Evolutionary conservation across 2,329 filamentous ascomycete species (phyloP).

Genomic region (Pseudocercospora ulei): DNA sequence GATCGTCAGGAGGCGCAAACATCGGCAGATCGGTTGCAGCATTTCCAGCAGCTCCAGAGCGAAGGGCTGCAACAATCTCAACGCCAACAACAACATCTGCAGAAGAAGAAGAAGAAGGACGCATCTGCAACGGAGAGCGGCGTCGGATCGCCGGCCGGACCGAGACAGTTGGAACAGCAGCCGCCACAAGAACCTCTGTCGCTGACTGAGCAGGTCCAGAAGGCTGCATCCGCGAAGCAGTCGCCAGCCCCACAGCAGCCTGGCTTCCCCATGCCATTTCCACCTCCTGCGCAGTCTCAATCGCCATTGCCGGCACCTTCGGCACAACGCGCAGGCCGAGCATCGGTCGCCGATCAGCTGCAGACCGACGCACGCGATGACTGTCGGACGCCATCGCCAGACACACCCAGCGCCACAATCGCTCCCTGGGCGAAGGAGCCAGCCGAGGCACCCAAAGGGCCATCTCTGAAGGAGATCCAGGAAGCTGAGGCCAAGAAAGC

Average conservation of each 20-base stretch:
- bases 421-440: constrained; percentile 93
- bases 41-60: constrained; percentile 69
- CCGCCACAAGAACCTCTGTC: constrained; percentile 51
- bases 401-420: constrained; percentile 59
- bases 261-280: constrained; percentile 68
- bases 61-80: constrained; percentile 18
- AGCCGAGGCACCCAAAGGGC: constrained; percentile 63
- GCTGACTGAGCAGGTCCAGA: constrained; percentile 74
- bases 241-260: constrained; percentile 44
- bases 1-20: constrained; percentile 40
- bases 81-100: constrained; percentile 31
- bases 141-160: constrained; percentile 17
- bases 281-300: constrained; percentile 59
- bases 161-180: constrained; percentile 13
- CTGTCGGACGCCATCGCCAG: constrained; percentile 62
- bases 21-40: constrained; percentile 58
- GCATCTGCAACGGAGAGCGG: constrained; percentile 22
- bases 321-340: constrained; percentile 65
- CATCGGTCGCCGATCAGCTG: constrained; percentile 69
- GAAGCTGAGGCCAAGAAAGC: constrained; percentile 89
- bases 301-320: constrained; percentile 82
- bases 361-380: constrained; percentile 59
- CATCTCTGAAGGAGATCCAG: constrained; percentile 92
- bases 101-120: constrained; percentile 21
- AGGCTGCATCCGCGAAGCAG: constrained; percentile 55